Evolutionary conservation across 2,329 filamentous ascomycete species (phyloP).

Genomic region (Venturia pyrina): DNA sequence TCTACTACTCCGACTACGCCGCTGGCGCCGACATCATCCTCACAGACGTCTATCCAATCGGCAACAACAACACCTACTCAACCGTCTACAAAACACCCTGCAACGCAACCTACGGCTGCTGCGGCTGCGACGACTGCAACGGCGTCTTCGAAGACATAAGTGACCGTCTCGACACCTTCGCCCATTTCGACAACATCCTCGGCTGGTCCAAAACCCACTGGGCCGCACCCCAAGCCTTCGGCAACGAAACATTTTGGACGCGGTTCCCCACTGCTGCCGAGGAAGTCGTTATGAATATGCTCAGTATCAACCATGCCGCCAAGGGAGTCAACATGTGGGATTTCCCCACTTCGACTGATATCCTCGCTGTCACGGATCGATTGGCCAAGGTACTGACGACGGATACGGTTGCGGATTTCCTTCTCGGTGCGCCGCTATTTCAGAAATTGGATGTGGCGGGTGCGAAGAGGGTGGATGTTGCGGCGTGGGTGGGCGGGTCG

Average conservation of each 20-base stretch:
- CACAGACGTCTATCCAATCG: constrained; percentile 50
- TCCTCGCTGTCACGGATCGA: constrained; percentile 24
- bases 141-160: constrained; percentile 44
- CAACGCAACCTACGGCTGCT: constrained; percentile 51
- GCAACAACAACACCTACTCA: constrained; percentile 44
- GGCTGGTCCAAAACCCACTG: constrained; percentile 33
- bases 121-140: constrained; percentile 52
- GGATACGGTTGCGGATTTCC: neutral
- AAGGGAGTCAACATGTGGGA: constrained; percentile 41
- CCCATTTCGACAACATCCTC: constrained; percentile 32
- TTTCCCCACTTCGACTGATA: constrained; percentile 31
- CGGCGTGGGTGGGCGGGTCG: neutral
- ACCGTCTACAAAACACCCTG: constrained; percentile 41
- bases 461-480: constrained; percentile 12
- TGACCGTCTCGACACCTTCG: constrained; percentile 31
- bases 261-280: constrained; percentile 36
- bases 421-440: constrained; percentile 10
- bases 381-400: constrained; percentile 23
- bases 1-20: constrained; percentile 47
- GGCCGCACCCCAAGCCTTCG: constrained; percentile 42
- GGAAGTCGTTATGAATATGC: constrained; percentile 37
- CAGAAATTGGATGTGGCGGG: constrained; percentile 19
- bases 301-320: constrained; percentile 39
- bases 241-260: constrained; percentile 36
- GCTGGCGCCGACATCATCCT: constrained; percentile 50